phyloP scores from a whole-genome alignment of 257 asterid genomes.

The Solanum rostratum region DNA sequence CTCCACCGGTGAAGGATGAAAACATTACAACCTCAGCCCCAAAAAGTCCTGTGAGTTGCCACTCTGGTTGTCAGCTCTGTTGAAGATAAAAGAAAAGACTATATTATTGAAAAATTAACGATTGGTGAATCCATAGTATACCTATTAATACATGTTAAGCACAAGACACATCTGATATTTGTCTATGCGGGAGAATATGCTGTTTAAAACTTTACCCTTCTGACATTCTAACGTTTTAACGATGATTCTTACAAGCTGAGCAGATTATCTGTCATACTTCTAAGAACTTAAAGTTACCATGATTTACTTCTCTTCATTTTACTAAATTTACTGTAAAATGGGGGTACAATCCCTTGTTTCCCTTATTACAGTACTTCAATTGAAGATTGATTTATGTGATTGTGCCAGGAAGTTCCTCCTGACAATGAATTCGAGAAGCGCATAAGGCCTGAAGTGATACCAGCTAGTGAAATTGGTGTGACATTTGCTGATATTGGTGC shows the following conservation, averaged over 20 bases:
- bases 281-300: neutral
- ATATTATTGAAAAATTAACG: neutral
- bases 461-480: conserved; percentile 62
- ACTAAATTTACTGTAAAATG: neutral
- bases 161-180: neutral
- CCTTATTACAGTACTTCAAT: neutral
- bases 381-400: conserved; percentile 1
- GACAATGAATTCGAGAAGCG: conserved; percentile 89
- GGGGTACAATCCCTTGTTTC: neutral
- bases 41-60: conserved; percentile 40
- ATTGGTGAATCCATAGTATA: neutral
- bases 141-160: neutral
- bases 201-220: neutral
- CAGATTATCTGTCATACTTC: neutral
- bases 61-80: neutral
- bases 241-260: neutral
- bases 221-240: neutral
- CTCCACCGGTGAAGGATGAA: conserved; percentile 14
- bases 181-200: neutral
- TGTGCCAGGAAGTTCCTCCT: conserved; percentile 55
- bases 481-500: conserved; percentile 85
- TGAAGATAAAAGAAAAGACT: neutral
- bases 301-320: neutral
- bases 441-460: conserved; percentile 79
- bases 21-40: conserved; percentile 2